Conservation (phyloP, 768 basidiomycete genomes). For the Lentinula lateritia region DNA sequence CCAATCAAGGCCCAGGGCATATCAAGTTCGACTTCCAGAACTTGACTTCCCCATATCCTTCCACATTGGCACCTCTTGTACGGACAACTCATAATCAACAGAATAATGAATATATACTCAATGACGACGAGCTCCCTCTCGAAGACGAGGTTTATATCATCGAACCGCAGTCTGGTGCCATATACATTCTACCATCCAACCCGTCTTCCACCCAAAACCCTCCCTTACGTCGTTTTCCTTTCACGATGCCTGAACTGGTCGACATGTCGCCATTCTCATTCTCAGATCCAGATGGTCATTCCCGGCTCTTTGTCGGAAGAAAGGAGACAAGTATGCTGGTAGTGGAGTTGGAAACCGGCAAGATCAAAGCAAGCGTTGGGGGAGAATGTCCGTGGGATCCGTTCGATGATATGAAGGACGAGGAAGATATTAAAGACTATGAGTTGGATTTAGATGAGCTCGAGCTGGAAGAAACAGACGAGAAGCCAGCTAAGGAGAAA, state of each 20-base stretch:
- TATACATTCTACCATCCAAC: slow-evolving; percentile 76
- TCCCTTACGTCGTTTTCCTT: slow-evolving; percentile 56
- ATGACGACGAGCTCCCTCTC: slow-evolving; percentile 42
- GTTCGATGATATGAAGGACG: slow-evolving; percentile 46
- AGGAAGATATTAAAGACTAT: slow-evolving; percentile 17
- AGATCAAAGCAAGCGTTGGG: slow-evolving; percentile 67
- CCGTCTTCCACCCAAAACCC: slow-evolving; percentile 46
- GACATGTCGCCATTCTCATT: slow-evolving; percentile 82
- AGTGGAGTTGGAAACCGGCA: slow-evolving; percentile 75
- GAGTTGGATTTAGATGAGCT: slow-evolving; percentile 56
- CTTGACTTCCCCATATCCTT: slow-evolving; percentile 21
- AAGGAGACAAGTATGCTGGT: slow-evolving; percentile 83
- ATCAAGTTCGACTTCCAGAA: neutral
- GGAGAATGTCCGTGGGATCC: slow-evolving; percentile 78
- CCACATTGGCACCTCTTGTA: slow-evolving; percentile 68
- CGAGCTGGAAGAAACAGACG: slow-evolving; percentile 29
- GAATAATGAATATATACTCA: slow-evolving; percentile 38
- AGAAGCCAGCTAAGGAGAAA: slow-evolving; percentile 15
- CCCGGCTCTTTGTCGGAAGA: slow-evolving; percentile 78
- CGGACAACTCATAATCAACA: slow-evolving; percentile 59
- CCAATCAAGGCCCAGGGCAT: slow-evolving; percentile 16
- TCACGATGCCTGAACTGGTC: slow-evolving; percentile 90
- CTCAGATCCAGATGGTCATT: slow-evolving; percentile 49
- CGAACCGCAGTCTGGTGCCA: slow-evolving; percentile 91
- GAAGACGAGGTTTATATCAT: slow-evolving; percentile 83